Evolutionary conservation across 1,284 basidiomycete species (phyloP).

Genomic region (Sanguinoderma infundibulare): DNA sequence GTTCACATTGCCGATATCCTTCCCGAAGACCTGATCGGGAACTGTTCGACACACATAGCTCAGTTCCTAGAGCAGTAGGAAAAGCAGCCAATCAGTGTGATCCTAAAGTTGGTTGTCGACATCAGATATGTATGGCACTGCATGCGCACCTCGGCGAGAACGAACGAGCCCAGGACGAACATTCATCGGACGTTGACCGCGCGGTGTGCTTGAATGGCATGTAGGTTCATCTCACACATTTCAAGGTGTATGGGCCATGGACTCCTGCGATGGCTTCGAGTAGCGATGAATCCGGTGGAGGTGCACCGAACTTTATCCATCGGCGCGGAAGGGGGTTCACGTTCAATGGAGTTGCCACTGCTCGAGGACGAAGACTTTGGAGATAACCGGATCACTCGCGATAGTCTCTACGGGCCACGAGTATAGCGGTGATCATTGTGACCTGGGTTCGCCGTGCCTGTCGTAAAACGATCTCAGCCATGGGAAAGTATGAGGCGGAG

Average conservation of each 20-base stretch:
- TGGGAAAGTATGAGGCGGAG: too few species aligned
- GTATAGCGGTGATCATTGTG: too few species aligned
- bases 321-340: not conserved
- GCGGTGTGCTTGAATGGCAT: not conserved
- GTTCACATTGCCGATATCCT: not conserved
- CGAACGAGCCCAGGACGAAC: not conserved
- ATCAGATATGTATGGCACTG: not conserved
- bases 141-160: not conserved
- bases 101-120: not conserved
- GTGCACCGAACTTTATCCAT: not conserved
- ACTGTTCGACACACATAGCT: not conserved
- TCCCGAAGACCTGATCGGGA: conserved; percentile 13
- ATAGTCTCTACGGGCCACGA: too few species aligned
- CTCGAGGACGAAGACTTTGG: too few species aligned
- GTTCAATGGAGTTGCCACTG: too few species aligned
- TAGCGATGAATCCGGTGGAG: not conserved
- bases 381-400: too few species aligned
- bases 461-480: too few species aligned
- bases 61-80: not conserved
- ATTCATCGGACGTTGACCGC: not conserved
- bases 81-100: not conserved
- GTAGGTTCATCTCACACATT: not conserved
- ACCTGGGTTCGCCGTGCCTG: too few species aligned
- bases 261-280: not conserved
- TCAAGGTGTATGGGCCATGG: not conserved